phyloP scores from a whole-genome alignment of 2,329 filamentous ascomycete genomes.

The Sporothrix dimorphospora region DNA sequence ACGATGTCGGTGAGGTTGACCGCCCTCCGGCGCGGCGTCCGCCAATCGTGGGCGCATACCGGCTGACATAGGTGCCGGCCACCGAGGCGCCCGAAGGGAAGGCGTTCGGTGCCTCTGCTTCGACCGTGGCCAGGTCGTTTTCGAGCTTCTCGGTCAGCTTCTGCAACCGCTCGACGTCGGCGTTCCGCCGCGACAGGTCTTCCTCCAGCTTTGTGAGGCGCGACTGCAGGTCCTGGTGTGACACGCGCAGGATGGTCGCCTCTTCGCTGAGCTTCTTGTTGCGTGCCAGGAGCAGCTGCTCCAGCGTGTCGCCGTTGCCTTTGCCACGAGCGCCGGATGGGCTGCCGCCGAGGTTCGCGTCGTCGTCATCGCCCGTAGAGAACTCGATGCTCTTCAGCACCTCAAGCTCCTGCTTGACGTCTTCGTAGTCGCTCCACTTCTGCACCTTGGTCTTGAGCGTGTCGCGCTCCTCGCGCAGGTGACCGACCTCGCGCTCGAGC shows the following conservation, averaged over 20 bases:
- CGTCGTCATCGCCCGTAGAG: conserved; percentile 83
- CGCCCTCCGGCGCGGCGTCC: conserved; percentile 44
- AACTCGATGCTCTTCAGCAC: conserved; percentile 98
- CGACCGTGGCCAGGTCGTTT: conserved; percentile 84
- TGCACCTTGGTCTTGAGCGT: conserved; percentile 77
- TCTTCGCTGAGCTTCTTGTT: conserved; percentile 98
- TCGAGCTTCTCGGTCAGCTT: conserved; percentile 87
- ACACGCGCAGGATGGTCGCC: conserved; percentile 87
- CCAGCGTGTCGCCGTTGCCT: conserved; percentile 74
- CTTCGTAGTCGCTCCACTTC: conserved; percentile 92
- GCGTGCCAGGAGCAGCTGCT: conserved; percentile 85
- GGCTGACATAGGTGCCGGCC: conserved; percentile 84
- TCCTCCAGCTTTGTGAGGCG: conserved; percentile 80
- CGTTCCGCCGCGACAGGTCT: conserved; percentile 79
- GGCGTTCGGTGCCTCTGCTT: conserved; percentile 79
- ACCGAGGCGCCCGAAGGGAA: conserved; percentile 92
- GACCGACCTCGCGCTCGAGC: conserved; percentile 76
- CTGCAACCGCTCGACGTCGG: conserved; percentile 82
- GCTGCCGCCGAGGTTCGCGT: conserved; percentile 50
- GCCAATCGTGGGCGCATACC: conserved; percentile 67
- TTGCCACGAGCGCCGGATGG: conserved; percentile 52
- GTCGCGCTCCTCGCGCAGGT: conserved; percentile 80
- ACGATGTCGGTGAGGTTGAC: conserved; percentile 85
- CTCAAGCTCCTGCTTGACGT: conserved; percentile 93
- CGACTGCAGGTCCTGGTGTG: conserved; percentile 86